Evolutionary conservation across 208 protist species (phyloP), one percentile per base, ranked within the genome.

Genomic region (Leishmania martiniquensis): DNA sequence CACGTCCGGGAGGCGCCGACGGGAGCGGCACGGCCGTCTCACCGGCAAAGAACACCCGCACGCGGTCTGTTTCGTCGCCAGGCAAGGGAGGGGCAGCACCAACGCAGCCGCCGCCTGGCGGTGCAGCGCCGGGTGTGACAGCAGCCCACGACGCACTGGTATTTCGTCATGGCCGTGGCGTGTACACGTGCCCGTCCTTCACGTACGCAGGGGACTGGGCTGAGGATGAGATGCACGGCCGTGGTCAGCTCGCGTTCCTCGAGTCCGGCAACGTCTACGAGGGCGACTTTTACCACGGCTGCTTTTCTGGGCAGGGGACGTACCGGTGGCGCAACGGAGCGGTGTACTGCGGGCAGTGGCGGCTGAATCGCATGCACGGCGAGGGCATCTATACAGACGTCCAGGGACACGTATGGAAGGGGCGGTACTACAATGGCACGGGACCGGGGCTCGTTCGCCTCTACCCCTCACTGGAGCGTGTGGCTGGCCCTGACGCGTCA

Each of bases 171-270:
- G 93, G 93, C 66, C 83, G 80, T 57, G 93, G 93, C 62, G 89
- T 85, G 29, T 96, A 93, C 82, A 85, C 63, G n/a, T 92, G 89
- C 67, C 89, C 86, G 4, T 66, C 81, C n/a, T 85, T 96, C 60
- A 83, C 72, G 67, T 97, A 98, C 84, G 82, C 83, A 7, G 96
- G 96, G 9, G 72, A 95, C 4, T 98, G 96, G 96, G 39, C 72
- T 7, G 88, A 95, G 69, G 94, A 98, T 74, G 91, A 88, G 74
- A 96, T 96, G 89, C 81, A 98, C 71, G 96, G 96, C 32, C 62
- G 75, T 29, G 96, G 94, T 13, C 65, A 74, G 22, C 80, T 96
- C 32, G 75, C 80, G n/a, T 93, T 95, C 80, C 62, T 86, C 20
- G 70, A 69, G 32, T 86, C 78, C 0, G 93, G 90, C 71, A 87